A percentile compares a stretch with the other conserved stretches of the same genome.
These are phyloP conservation scores for Backusella luteola DNA, from an alignment of 192 early-diverging fungal species.

Conservation along the genomic window DNA sequence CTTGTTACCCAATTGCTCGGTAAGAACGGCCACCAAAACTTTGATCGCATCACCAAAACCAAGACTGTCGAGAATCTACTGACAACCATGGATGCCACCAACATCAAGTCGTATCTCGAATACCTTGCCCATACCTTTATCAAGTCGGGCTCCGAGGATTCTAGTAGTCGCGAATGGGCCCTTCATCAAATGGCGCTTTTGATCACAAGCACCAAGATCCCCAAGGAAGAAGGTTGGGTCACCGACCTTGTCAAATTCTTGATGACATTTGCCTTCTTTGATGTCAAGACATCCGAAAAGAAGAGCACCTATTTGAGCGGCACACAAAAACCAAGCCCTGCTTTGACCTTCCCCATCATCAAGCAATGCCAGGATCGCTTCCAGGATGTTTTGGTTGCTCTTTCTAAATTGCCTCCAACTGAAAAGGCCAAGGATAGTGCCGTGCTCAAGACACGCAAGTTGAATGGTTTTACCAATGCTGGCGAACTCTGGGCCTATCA, in stretches of 20 bases:
- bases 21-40: slow-evolving; percentile 67
- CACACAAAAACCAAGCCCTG: slow-evolving; percentile 44
- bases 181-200: slow-evolving; percentile 80
- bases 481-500: slow-evolving; percentile 61
- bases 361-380: slow-evolving; percentile 63
- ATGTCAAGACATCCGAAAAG: slow-evolving; percentile 45
- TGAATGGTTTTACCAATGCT: slow-evolving; percentile 55
- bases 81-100: slow-evolving; percentile 63
- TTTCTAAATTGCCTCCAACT: slow-evolving; percentile 53
- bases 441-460: slow-evolving; percentile 36
- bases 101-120: slow-evolving; percentile 67
- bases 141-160: slow-evolving; percentile 40
- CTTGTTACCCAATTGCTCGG: slow-evolving; percentile 81
- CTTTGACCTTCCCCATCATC: slow-evolving; percentile 53
- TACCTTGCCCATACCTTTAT: slow-evolving; percentile 74
- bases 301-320: slow-evolving; percentile 36
- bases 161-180: slow-evolving; percentile 70
- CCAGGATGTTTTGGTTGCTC: slow-evolving; percentile 65
- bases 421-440: slow-evolving; percentile 29
- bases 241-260: slow-evolving; percentile 64
- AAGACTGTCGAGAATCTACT: slow-evolving; percentile 82
- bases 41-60: slow-evolving; percentile 67
- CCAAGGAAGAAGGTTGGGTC: slow-evolving; percentile 78
- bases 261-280: slow-evolving; percentile 72
- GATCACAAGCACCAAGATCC: slow-evolving; percentile 67